Base-by-base conservation (phyloP, 2,329 filamentous ascomycete genomes). In the Fusarium pininemorale region DNA sequence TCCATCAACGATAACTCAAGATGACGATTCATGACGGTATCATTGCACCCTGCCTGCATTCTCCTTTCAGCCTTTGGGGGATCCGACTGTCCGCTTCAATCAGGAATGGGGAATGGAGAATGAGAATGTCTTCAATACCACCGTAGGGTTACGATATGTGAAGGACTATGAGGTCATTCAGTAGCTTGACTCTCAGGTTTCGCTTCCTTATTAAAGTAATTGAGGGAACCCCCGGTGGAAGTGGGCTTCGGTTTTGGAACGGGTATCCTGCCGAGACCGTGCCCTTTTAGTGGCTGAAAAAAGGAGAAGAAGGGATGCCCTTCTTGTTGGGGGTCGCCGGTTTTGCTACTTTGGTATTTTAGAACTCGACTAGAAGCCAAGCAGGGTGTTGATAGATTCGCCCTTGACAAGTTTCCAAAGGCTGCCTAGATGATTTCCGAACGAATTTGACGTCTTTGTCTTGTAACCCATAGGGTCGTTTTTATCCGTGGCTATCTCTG, bases 21-120 rank as follows among this genome's bases (percentile, higher is more conserved):
- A 74, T 74, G 59, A 74, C 67, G 71, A 57, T 61, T 57, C 8
- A 59, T 66, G 54, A 75, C 50, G 55, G 61, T 24, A 51, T 48
- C 54, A 53, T 56, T 58, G 39, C 48, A 42, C 44, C 16, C 30
- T 48, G 58, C 48, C 53, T 68, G 67, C 63, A 59, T 56, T 32
- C 35, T 39, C 35, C 24, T 28, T 22, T 20, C 24, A 28, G 24
- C 24, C n/a, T 54, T 28, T 28, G 24, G 20, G 30, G 14, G 35
- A 22, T 37, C 32, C 32, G 32, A 14, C 45, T 22, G 20, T 22
- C 45, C 45, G 26, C 45, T 20, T 54, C 24, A 37, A n/a, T 35
- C 6, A 35, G 32, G 32, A 8, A 35, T 24, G 30, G 13, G 50
- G 28, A 51, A 55, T 53, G 22, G 32, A 18, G n/a, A 22, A 24